These are phyloP conservation scores for Ordospora colligata DNA, from an alignment of 371 early-diverging fungal species.

Conservation along the genomic window DNA sequence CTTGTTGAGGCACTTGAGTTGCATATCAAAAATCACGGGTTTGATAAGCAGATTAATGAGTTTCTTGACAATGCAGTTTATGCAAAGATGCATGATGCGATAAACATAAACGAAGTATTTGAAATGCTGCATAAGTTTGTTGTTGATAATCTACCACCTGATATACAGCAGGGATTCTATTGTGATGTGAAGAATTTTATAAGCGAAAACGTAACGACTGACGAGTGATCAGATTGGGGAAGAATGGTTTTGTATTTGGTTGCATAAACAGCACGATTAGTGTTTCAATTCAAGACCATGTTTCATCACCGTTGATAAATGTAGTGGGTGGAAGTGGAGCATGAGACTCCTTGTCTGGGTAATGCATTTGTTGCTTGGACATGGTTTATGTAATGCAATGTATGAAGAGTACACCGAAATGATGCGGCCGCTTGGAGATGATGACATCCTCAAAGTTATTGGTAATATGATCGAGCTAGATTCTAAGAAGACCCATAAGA, in stretches of 20 bases:
- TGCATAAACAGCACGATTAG: no score
- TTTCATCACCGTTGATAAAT: constrained; percentile 4
- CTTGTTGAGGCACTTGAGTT: not conserved
- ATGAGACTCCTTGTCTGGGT: no score
- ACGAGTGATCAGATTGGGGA: no score
- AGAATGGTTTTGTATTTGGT: no score
- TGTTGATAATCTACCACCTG: constrained; percentile 17
- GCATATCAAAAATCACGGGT: not conserved
- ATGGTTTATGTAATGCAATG: no score
- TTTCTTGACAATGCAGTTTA: not conserved
- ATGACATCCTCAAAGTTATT: not conserved
- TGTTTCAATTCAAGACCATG: not conserved
- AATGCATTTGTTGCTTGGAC: no score
- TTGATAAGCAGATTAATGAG: not conserved
- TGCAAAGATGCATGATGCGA: not conserved
- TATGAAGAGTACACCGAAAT: not conserved
- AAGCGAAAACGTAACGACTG: not conserved
- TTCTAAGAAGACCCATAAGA: not conserved
- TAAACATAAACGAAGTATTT: not conserved
- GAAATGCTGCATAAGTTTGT: constrained; percentile 7
- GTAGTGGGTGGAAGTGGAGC: no score
- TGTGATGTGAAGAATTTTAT: constrained; percentile 23
- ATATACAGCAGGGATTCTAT: constrained; percentile 18
- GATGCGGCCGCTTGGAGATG: not conserved
- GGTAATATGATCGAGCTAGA: not conserved